These are phyloP conservation scores for Coemansia sp. DNA, from an alignment of 192 early-diverging fungal species.

Conservation along the genomic window DNA sequence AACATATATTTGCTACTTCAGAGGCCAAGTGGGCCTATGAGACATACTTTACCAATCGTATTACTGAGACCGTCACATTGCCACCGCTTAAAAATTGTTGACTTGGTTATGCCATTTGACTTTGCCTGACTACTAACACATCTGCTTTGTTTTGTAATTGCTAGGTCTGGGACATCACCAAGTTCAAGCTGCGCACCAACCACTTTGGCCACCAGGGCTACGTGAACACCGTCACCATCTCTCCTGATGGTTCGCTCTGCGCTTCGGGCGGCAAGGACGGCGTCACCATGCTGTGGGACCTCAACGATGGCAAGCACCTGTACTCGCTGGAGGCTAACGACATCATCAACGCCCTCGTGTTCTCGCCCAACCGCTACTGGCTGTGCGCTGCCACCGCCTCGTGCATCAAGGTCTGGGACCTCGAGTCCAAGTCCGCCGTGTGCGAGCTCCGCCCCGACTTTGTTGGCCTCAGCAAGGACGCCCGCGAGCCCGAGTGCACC, in stretches of 20 bases:
- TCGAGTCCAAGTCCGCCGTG: slow-evolving; percentile 97
- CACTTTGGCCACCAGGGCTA: slow-evolving; percentile 98
- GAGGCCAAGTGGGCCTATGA: slow-evolving; percentile 64
- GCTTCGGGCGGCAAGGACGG: slow-evolving; percentile 99
- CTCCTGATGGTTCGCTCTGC: slow-evolving; percentile 99
- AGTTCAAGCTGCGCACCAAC: slow-evolving; percentile 99
- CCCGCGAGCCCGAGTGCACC: slow-evolving; percentile 83
- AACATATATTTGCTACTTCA: slow-evolving; percentile 78
- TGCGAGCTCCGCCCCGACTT: slow-evolving; percentile 88
- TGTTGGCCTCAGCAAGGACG: slow-evolving; percentile 73
- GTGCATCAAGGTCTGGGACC: slow-evolving; percentile 99
- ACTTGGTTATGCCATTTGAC: neutral
- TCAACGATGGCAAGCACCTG: slow-evolving; percentile 99
- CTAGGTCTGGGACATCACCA: slow-evolving; percentile 97
- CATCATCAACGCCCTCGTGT: slow-evolving; percentile 95
- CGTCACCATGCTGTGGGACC: slow-evolving; percentile 99
- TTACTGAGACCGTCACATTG: slow-evolving; percentile 37
- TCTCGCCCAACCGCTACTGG: slow-evolving; percentile 99
- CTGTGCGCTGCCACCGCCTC: slow-evolving; percentile 95
- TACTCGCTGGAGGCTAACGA: slow-evolving; percentile 97
- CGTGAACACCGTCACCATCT: slow-evolving; percentile 98
- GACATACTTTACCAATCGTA: slow-evolving; percentile 58
- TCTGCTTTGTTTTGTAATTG: slow-evolving; percentile 8
- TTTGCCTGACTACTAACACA: neutral
- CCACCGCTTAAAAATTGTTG: neutral